Conservation (phyloP, 352 stramenopile species). For the Globisporangium parvum region DNA sequence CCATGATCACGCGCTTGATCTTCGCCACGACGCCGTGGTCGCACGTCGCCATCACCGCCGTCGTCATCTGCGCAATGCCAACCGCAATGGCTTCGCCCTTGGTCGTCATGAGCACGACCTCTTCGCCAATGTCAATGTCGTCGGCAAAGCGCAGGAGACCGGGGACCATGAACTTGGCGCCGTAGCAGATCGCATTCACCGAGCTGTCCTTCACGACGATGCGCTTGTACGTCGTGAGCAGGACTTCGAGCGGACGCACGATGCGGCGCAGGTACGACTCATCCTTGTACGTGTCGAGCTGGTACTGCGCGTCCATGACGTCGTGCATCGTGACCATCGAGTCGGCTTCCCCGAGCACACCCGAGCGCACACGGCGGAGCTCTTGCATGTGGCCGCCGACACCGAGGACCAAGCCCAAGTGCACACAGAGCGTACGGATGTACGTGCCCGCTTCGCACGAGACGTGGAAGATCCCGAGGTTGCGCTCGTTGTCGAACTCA, state of each 20-base stretch:
- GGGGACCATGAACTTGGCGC: slow-evolving; percentile 99
- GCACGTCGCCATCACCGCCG: slow-evolving; percentile 98
- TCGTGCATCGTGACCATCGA: slow-evolving; percentile 99
- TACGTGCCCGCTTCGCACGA: slow-evolving; percentile 99
- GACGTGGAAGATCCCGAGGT: slow-evolving; percentile 97
- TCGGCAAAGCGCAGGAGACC: slow-evolving; percentile 98
- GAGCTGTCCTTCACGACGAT: slow-evolving; percentile 99
- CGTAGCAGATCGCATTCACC: slow-evolving; percentile 99
- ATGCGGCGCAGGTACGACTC: slow-evolving; percentile 98
- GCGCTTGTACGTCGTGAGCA: slow-evolving; percentile 99
- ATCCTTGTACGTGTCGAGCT: slow-evolving; percentile 99
- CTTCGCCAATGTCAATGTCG: slow-evolving; percentile 98
- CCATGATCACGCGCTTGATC: slow-evolving; percentile 99
- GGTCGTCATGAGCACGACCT: slow-evolving; percentile 99
- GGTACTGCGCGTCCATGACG: slow-evolving; percentile 98
- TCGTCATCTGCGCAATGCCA: slow-evolving; percentile 99
- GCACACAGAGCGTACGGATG: slow-evolving; percentile 99
- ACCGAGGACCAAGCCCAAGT: slow-evolving; percentile 96
- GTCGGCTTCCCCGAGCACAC: slow-evolving; percentile 95
- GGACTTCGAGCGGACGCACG: slow-evolving; percentile 96
- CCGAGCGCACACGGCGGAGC: slow-evolving; percentile 95
- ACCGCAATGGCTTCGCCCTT: slow-evolving; percentile 99
- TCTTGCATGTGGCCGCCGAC: slow-evolving; percentile 99
- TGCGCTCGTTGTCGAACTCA: slow-evolving; percentile 97
- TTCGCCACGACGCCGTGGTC: slow-evolving; percentile 99